Base-by-base conservation (phyloP, 495 filamentous ascomycete genomes). In the Wilcoxina mikolae region DNA sequence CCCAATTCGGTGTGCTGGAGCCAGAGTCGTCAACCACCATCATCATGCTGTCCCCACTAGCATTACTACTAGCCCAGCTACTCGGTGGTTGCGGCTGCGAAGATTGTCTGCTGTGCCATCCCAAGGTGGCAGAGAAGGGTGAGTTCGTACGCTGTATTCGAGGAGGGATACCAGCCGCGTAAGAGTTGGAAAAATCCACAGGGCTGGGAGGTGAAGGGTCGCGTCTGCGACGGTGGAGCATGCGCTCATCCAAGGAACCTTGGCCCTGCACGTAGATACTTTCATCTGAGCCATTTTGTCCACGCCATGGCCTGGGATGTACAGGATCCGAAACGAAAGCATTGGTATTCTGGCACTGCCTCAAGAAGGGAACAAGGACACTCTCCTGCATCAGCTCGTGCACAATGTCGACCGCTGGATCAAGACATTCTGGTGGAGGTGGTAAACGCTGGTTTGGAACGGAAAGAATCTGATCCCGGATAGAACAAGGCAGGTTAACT, bases 331-430 rank as follows among this genome's bases (percentile, higher is more conserved):
- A 33, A 24, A 26, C 62, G 41, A 17, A 66, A 51, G 27, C 70
- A 65, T 18, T 67, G 56, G 22, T 66, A 59, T 48, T 70, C 58
- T 27, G 70, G 65, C 33, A 71, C 59, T 51, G 75, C 60, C 85
- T 87, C 18, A 91, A 71, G 66, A 91, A 93, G 0, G 86, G 83
- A 0, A 85, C 81, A 27, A 91, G 72, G 2, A 96, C 87, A 2
- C 87, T 94, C 61, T 95, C 91, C 62, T 95, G 89, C 87, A 99
- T 96, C 56, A 99, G 71, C 55, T 96, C 90, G 66, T 88, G 87
- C 15, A 94, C 83, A 50, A 93, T 90, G 54, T 80, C 76, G 17
- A 91, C 86, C n/a, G 91, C 91, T n/a, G 81, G 73, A 61, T 93
- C 86, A 23, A 99, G 74, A 28, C 79, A 76, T 46, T 83, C 76